These are phyloP conservation scores for Malus hybrid DNA, from an alignment of 331 rosid genomes.

Conservation along the genomic window DNA sequence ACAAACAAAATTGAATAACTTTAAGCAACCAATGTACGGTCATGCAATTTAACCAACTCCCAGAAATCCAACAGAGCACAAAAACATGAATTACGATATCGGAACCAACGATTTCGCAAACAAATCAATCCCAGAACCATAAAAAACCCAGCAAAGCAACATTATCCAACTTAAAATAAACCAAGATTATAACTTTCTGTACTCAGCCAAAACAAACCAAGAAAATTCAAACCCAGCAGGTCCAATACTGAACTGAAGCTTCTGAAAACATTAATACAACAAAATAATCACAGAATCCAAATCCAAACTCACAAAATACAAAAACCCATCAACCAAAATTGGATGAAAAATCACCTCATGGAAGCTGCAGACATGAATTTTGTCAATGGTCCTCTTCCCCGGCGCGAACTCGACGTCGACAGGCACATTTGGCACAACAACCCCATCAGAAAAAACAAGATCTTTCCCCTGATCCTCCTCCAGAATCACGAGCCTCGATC, in stretches of 20 bases:
- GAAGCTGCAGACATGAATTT: constrained; percentile 50
- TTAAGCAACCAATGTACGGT: too few relatives aligned
- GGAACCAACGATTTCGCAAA: neutral
- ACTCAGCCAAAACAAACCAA: neutral
- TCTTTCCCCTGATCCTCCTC: constrained; percentile 48
- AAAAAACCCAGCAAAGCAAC: neutral
- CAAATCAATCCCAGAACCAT: neutral
- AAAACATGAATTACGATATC: too few relatives aligned
- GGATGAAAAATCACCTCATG: constrained; percentile 52
- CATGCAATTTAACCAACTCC: too few relatives aligned
- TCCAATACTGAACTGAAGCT: constrained; percentile 9
- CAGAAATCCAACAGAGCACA: too few relatives aligned
- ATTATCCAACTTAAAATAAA: neutral
- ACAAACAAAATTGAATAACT: too few relatives aligned
- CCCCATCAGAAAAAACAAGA: constrained; percentile 43
- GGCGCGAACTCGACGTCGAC: constrained; percentile 42
- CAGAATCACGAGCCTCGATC: constrained; percentile 75
- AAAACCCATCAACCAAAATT: constrained; percentile 7
- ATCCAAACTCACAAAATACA: constrained; percentile 12
- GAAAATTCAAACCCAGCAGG: neutral
- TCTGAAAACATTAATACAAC: neutral
- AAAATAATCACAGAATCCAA: neutral
- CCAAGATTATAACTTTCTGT: neutral
- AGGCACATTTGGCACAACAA: constrained; percentile 64
- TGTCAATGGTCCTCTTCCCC: constrained; percentile 33